These are phyloP conservation scores for Mucor sp. DNA, from an alignment of 371 early-diverging fungal species.

Conservation along the genomic window DNA sequence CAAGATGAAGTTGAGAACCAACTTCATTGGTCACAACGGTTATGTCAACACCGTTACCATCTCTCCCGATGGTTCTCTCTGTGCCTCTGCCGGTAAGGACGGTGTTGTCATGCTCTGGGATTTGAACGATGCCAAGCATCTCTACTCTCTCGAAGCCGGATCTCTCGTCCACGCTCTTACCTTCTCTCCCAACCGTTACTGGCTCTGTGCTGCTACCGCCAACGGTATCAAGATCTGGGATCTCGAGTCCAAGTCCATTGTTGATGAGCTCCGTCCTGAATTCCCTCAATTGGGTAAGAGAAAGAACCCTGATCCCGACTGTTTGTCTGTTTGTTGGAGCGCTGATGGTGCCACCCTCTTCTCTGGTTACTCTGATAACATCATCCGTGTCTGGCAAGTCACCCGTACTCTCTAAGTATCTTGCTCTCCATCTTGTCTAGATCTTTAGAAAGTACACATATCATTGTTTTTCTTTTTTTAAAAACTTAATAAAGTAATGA, in stretches of 20 bases:
- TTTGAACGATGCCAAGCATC: constrained; percentile 99
- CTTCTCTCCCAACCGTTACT: constrained; percentile 99
- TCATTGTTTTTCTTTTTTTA: not conserved
- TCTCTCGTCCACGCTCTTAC: constrained; percentile 95
- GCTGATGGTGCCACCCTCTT: constrained; percentile 98
- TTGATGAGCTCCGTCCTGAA: constrained; percentile 95
- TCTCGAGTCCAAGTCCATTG: constrained; percentile 95
- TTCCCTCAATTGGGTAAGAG: constrained; percentile 74
- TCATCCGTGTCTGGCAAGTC: constrained; percentile 95
- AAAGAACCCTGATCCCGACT: constrained; percentile 77
- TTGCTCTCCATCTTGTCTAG: no score
- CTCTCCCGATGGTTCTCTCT: constrained; percentile 99
- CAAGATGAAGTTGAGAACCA: constrained; percentile 97
- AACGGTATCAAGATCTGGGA: constrained; percentile 99
- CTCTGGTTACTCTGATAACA: constrained; percentile 97
- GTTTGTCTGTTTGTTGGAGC: constrained; percentile 97
- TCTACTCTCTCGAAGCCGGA: constrained; percentile 97
- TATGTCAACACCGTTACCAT: constrained; percentile 98
- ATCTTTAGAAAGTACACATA: no score
- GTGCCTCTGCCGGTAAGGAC: constrained; percentile 99
- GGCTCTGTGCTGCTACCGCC: constrained; percentile 98
- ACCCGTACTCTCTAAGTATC: constrained; percentile 59
- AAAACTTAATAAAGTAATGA: not conserved
- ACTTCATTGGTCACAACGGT: constrained; percentile 98
- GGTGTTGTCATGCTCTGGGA: constrained; percentile 99